phyloP scores from a whole-genome alignment of 371 early-diverging fungal genomes.

The Paraphysoderma sedebokerense region DNA sequence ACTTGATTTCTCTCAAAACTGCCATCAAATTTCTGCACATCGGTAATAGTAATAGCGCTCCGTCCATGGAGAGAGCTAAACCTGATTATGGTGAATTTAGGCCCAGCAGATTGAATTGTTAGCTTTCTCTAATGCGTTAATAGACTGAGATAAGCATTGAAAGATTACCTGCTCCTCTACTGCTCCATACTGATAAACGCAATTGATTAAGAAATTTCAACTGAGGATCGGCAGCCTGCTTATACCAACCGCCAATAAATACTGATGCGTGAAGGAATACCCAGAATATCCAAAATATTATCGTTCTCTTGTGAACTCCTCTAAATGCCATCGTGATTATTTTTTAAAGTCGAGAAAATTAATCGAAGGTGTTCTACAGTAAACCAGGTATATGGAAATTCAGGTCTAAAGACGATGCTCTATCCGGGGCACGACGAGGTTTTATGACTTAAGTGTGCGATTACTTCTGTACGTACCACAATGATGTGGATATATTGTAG shows the following conservation, averaged over 20 bases:
- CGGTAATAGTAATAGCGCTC: slow-evolving; percentile 13
- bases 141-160: not conserved
- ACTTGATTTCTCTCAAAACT: slow-evolving; percentile 20
- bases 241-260: not conserved
- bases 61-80: slow-evolving; percentile 25
- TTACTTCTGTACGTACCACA: too few relatives aligned
- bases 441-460: too few relatives aligned
- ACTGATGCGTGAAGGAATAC: not conserved
- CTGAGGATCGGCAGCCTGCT: not conserved
- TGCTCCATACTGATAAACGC: not conserved
- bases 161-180: not conserved
- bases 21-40: slow-evolving; percentile 17
- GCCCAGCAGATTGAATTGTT: slow-evolving; percentile 20
- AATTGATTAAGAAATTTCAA: not conserved
- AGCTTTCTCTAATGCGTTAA: slow-evolving; percentile 7
- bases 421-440: too few relatives aligned
- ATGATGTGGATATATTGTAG: too few relatives aligned
- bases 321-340: too few relatives aligned
- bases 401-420: too few relatives aligned
- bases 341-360: too few relatives aligned
- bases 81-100: slow-evolving; percentile 31
- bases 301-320: not conserved
- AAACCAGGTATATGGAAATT: too few relatives aligned
- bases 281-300: not conserved
- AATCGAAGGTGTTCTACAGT: too few relatives aligned